phyloP scores from a whole-genome alignment of 257 asterid genomes.

The Eustoma russellianum region DNA sequence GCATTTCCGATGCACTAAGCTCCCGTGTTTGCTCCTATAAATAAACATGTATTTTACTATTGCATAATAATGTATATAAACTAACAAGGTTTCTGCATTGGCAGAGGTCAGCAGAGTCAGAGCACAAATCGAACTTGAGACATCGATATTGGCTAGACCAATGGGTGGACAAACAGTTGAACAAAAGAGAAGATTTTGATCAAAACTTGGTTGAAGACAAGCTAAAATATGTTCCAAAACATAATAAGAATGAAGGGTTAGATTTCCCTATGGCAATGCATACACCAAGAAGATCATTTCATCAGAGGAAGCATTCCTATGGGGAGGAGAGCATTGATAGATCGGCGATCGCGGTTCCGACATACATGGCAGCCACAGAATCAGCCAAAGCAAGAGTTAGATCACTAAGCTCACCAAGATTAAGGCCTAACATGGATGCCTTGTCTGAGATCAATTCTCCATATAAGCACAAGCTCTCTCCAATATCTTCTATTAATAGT shows the following conservation, averaged over 20 bases:
- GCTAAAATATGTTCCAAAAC: constrained; percentile 25
- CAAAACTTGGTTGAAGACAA: constrained; percentile 38
- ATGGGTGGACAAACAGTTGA: constrained; percentile 83
- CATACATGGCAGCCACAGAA: constrained; percentile 92
- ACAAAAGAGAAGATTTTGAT: constrained; percentile 40
- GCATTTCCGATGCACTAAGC: too few relatives aligned
- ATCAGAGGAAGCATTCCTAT: constrained; percentile 56
- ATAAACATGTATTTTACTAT: neutral
- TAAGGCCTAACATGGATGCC: constrained; percentile 60
- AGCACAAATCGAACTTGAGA: constrained; percentile 44
- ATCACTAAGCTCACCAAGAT: constrained; percentile 81
- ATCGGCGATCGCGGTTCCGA: constrained; percentile 48
- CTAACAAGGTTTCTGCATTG: constrained; percentile 4
- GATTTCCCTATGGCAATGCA: constrained; percentile 30
- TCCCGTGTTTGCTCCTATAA: too few relatives aligned
- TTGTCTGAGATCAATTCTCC: constrained; percentile 78
- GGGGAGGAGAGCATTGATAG: constrained; percentile 46
- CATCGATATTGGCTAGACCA: constrained; percentile 77
- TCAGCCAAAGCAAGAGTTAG: constrained; percentile 81
- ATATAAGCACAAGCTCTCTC: constrained; percentile 63
- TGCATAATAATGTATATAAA: neutral
- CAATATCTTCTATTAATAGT: constrained; percentile 78
- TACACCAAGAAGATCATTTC: constrained; percentile 43
- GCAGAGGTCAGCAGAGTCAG: constrained; percentile 87
- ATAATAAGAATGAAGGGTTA: constrained; percentile 33